A percentile compares a stretch with the other conserved stretches of the same genome.
Evolutionary conservation across 148 eudicot species (phyloP).

Genomic region (Diospyros kaki): DNA sequence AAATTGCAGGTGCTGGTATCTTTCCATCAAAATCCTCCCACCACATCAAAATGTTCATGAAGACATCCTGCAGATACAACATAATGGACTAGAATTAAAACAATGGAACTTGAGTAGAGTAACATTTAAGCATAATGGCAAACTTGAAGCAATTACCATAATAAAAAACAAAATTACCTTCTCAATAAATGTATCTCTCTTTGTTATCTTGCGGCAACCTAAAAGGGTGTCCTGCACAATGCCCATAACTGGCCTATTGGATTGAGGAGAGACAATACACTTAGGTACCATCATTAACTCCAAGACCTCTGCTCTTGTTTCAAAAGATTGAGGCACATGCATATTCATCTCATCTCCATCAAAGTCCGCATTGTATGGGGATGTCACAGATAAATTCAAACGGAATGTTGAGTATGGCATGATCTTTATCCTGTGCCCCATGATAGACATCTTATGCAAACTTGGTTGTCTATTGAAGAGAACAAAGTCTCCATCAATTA

Average conservation of each 20-base stretch:
- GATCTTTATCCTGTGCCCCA: slow-evolving; percentile 97
- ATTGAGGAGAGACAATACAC: slow-evolving; percentile 94
- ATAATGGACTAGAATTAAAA: slow-evolving; percentile 1
- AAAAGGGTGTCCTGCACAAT: slow-evolving; percentile 96
- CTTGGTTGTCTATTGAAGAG: slow-evolving; percentile 99
- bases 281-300: slow-evolving; percentile 99
- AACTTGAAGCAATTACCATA: neutral
- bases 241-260: slow-evolving; percentile 98
- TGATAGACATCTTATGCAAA: slow-evolving; percentile 98
- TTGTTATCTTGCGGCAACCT: slow-evolving; percentile 96
- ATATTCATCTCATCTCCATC: slow-evolving; percentile 99
- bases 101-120: neutral
- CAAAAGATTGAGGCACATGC: slow-evolving; percentile 99
- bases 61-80: slow-evolving; percentile 65
- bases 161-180: slow-evolving; percentile 42
- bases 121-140: neutral
- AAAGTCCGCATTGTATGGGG: slow-evolving; percentile 99
- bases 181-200: slow-evolving; percentile 95
- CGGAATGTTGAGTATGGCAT: slow-evolving; percentile 99
- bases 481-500: slow-evolving; percentile 95
- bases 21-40: slow-evolving; percentile 99
- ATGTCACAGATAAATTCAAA: slow-evolving; percentile 86
- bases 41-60: slow-evolving; percentile 99
- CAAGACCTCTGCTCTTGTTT: slow-evolving; percentile 95
- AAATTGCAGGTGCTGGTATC: slow-evolving; percentile 89